Conservation (phyloP, 2,329 filamentous ascomycete species). For the Geosmithia flava region DNA sequence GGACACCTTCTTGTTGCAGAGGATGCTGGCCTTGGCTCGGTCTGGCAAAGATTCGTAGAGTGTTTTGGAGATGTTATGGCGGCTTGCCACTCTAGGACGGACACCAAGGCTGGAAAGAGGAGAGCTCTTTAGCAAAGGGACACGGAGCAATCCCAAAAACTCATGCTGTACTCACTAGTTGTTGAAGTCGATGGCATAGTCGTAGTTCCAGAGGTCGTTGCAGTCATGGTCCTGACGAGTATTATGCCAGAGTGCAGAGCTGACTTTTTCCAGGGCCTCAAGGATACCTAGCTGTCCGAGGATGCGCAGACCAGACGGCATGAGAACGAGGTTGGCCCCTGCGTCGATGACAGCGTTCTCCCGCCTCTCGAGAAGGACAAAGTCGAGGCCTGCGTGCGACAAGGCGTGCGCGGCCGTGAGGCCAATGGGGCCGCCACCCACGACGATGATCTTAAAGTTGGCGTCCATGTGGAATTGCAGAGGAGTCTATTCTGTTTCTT, state of each 20-base stretch:
- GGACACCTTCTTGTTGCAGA: constrained; percentile 1
- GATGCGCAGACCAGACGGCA: constrained; percentile 13
- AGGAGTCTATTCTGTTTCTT: background rate
- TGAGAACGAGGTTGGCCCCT: constrained; percentile 17
- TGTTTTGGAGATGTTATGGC: constrained; percentile 1
- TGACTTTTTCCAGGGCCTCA: constrained; percentile 7
- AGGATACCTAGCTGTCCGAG: constrained; percentile 19
- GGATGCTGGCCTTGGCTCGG: background rate
- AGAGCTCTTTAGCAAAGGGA: too few relatives aligned
- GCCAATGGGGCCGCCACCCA: constrained; percentile 5
- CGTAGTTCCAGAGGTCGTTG: constrained; percentile 4
- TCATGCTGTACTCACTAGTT: background rate
- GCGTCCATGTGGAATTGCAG: background rate
- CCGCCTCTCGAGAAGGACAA: constrained; percentile 22
- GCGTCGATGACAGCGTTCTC: constrained; percentile 13
- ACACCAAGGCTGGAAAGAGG: background rate
- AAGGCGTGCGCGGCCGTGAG: constrained; percentile 13
- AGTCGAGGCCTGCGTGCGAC: constrained; percentile 19
- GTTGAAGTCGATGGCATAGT: background rate
- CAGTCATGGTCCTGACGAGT: constrained; percentile 13
- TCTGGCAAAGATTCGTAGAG: constrained; percentile 2
- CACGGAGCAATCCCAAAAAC: too few relatives aligned
- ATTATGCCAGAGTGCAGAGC: constrained; percentile 10
- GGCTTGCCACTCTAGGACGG: constrained; percentile 1
- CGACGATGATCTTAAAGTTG: constrained; percentile 8